These are phyloP conservation scores for Ramalina intermedia DNA, from an alignment of 495 filamentous ascomycete species.

Conservation along the genomic window DNA sequence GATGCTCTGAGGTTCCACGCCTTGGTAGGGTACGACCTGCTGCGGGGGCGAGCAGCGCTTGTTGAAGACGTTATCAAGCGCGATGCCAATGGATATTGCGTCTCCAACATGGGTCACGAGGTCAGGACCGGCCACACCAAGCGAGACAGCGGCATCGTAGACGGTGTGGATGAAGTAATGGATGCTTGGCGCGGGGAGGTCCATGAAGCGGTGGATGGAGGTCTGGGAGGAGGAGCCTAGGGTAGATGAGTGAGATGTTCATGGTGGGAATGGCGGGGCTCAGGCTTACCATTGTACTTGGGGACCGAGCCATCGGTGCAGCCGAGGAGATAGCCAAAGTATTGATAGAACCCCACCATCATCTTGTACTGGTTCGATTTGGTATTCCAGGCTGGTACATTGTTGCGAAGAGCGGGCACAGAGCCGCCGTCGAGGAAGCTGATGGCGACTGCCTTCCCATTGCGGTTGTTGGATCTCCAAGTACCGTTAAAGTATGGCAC, in stretches of 20 bases:
- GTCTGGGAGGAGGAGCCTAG: background rate
- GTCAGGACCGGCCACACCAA: background rate
- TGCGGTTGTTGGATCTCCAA: background rate
- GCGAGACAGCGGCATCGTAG: background rate
- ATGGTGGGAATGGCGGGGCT: too few species aligned
- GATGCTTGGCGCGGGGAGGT: background rate
- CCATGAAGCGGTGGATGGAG: slow-evolving; percentile 2
- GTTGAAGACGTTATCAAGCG: slow-evolving; percentile 2
- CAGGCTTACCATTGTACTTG: background rate
- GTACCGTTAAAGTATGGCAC: slow-evolving; percentile 2
- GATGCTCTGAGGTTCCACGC: background rate
- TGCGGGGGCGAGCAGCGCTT: slow-evolving; percentile 2
- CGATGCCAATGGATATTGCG: slow-evolving; percentile 1
- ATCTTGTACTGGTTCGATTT: background rate
- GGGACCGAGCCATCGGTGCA: background rate
- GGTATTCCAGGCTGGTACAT: background rate
- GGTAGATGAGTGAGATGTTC: background rate
- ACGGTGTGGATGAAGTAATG: slow-evolving; percentile 3
- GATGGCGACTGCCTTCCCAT: background rate
- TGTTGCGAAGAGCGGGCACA: background rate
- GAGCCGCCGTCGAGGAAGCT: slow-evolving; percentile 4
- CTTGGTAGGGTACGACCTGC: background rate
- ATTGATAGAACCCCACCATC: background rate
- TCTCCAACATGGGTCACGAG: slow-evolving; percentile 2
- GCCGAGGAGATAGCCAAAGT: slow-evolving; percentile 2